Base-by-base conservation (phyloP, 164 flowering plant genomes). In the Vitis labrusca region DNA sequence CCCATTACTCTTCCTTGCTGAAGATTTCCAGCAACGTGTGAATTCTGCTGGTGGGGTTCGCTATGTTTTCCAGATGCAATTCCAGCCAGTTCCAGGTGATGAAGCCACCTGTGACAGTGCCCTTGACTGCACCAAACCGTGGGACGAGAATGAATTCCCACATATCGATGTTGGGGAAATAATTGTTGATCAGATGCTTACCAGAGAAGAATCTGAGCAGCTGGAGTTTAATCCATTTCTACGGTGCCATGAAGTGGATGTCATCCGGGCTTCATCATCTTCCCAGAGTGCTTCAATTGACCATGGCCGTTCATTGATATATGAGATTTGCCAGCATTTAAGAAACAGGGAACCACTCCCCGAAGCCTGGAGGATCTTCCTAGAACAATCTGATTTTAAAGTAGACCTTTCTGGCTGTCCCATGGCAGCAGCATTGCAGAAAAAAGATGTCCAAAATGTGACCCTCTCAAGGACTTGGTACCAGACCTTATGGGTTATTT, bases 401-500 rank as follows among this genome's bases (percentile, higher is more conserved):
- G 84, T 91, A 9, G 84, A 91, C 73, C 90, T 91, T 65, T 81
- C 92, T 6, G 88, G 93, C 3, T 91, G 96, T 73, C 96, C 92
- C 59, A 78, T 91, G 85, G 92, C 89, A 0, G 81, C 87, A 32
- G 71, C 74, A 6, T 15, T 72, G 50, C 72, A 66, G 64, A 69
- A 71, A 57, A 75, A 70, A 15, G 76, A 63, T 8, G 61, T 61
- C 4, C 70, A 58, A 10, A 71, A 70, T 53, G 83, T 85, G 52
- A 83, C 93, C 7, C 75, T 89, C 50, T 74, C 73, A 64, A 91
- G 91, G 71, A 78, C 79, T 7, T 77, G 86, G 91, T 71, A 67
- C 62, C 84, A 79, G 59, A 85, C 80, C 9, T 56, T 72, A 16
- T 91, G 91, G 92, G 74, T 80, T 3, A 61, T 78, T 14, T 65